A percentile compares a stretch with the other conserved stretches of the same genome.
phyloP scores from a whole-genome alignment of 2,329 filamentous ascomycete species.

The Arachnomyces sp. region DNA sequence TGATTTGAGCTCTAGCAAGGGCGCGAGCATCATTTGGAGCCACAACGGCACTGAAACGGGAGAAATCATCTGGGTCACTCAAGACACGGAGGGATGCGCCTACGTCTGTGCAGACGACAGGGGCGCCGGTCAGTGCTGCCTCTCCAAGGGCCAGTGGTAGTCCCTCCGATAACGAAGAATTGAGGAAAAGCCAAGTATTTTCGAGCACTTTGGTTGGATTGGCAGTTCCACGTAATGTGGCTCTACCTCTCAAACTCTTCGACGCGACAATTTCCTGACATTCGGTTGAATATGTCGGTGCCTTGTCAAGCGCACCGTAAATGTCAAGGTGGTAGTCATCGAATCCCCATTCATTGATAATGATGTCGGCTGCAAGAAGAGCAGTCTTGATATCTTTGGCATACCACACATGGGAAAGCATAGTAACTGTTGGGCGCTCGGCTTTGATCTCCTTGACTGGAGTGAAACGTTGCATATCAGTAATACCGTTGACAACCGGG shows the following conservation, averaged over 20 bases:
- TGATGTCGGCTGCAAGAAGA: conserved; percentile 55
- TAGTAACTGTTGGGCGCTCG: conserved; percentile 53
- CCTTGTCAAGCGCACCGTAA: conserved; percentile 56
- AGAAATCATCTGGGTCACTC: conserved; percentile 36
- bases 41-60: conserved; percentile 53
- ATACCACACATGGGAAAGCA: conserved; percentile 51
- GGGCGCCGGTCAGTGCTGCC: conserved; percentile 38
- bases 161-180: conserved; percentile 39
- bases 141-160: conserved; percentile 39
- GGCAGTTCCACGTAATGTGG: conserved; percentile 48
- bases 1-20: conserved; percentile 54
- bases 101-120: conserved; percentile 36
- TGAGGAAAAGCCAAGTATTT: conserved; percentile 49
- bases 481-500: conserved; percentile 57
- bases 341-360: conserved; percentile 59
- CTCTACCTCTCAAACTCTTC: conserved; percentile 43
- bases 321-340: conserved; percentile 55
- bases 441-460: conserved; percentile 53
- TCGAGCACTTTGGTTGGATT: conserved; percentile 49
- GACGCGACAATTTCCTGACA: conserved; percentile 51
- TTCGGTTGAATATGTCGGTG: conserved; percentile 52
- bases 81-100: conserved; percentile 34
- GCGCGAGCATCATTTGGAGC: conserved; percentile 55
- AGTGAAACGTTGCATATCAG: conserved; percentile 55
- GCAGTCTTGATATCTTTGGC: conserved; percentile 58